Evolutionary conservation across 257 asterid genomes (phyloP).

Genomic region (Penstemon eatonii): DNA sequence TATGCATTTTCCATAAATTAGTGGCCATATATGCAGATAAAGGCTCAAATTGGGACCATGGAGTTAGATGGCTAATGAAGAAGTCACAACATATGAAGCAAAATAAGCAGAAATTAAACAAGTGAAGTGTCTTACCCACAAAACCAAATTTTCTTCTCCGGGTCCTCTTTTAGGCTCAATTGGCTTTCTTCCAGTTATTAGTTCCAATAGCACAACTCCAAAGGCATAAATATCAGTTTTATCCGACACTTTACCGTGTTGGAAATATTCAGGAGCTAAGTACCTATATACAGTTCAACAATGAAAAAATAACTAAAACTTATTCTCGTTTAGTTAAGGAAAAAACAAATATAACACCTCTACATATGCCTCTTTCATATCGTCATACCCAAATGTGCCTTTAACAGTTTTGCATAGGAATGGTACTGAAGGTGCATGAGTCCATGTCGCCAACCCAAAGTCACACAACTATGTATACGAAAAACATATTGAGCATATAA

Average conservation of each 20-base stretch:
- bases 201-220: constrained; percentile 85
- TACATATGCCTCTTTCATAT: background rate
- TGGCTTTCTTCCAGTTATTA: constrained; percentile 84
- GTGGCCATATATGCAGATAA: background rate
- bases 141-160: constrained; percentile 83
- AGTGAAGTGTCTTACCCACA: constrained; percentile 59
- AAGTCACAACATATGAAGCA: background rate
- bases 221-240: constrained; percentile 89
- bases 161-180: constrained; percentile 78
- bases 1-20: background rate
- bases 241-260: constrained; percentile 92
- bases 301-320: constrained; percentile 1
- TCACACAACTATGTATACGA: constrained; percentile 66
- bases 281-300: constrained; percentile 44
- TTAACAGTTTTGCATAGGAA: constrained; percentile 94
- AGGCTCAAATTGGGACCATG: background rate
- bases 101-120: constrained; percentile 13
- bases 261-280: constrained; percentile 94
- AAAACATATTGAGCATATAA: constrained; percentile 19
- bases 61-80: too few relatives aligned
- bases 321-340: background rate
- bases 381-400: constrained; percentile 91
- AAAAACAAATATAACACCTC: constrained; percentile 10
- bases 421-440: constrained; percentile 83
- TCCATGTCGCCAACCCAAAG: constrained; percentile 95